Evolutionary conservation across 306 rosid species (phyloP), one percentile per base, ranked within the genome.

Genomic region (Sechiopsis laciniata): DNA sequence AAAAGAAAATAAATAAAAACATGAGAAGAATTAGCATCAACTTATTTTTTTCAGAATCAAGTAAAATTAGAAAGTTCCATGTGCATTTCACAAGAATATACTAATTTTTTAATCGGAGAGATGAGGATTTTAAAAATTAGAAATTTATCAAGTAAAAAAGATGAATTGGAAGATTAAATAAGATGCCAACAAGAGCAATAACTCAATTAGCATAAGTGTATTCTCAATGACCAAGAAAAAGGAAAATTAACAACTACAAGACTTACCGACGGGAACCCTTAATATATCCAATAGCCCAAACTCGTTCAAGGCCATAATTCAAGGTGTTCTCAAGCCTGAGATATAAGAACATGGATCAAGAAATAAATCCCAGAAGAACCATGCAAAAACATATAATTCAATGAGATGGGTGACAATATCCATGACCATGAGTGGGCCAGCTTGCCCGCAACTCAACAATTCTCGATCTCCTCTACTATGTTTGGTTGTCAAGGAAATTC

Each of bases 221-320:
- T 42, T 5, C 45, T 1, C 8, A 37, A 37, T 37, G 45, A 37
- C 45, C 45, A 37, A 60, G 50, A 48, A 20, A 76, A 24, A 62
- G 48, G 5, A 70, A 75, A 59, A 29, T 55, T 20, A 58, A 24
- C n/a, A 54, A 61, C 62, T 53, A 58, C 40, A 4, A 4, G 56
- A 78, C 95, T 85, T 77, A 91, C 99, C 97, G 84, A 10, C 93
- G 97, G 73, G 99, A 95, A 71, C 99, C 79, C 81, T 88, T 95
- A 86, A 95, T 77, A 80, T 89, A 91, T 78, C 95, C 99, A 85
- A 95, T 72, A 71, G 97, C 90, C 99, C 99, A 95, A 80, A 95
- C 99, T 83, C 99, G 90, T 81, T 95, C 99, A 66, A 95, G 97
- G 48, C 97, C 95, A 84, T 95, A 95, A 79, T 95, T 95, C 82